Evolutionary conservation across 2,329 filamentous ascomycete species (phyloP), one percentile per base, ranked within the genome.

Genomic region (Didymosphaeria variabile): DNA sequence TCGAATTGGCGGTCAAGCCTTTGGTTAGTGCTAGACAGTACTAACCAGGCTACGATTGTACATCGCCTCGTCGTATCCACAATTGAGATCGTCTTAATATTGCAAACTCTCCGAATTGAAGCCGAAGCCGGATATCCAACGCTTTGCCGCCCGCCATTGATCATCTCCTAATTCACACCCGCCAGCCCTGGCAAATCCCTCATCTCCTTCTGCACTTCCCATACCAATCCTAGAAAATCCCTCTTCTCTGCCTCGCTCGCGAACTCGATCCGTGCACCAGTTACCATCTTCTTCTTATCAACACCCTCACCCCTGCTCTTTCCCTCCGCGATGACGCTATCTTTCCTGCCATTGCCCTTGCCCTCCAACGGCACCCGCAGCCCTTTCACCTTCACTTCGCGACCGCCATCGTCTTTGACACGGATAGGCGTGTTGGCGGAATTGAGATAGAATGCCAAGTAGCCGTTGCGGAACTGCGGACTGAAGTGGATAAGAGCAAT

Each of bases 381-480:
- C 0, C 80, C 81, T 52, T 79, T 82, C 21, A 83, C 70, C 62
- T 80, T 81, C 7, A 82, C 74, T 46, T 75, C 71, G 12, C 69
- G 72, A 5, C 66, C 66, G 0, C 79, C 77, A 5, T 80, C 79
- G 23, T 81, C 79, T 47, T 80, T 80, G 3, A 82, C 73, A 1
- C 72, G 71, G 1, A 83, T 74, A 0, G 78, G 77, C 12, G 76
- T 71, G 3, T 67, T 69, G 1, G 67, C 68, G 4, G 73, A 75
- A 51, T 83, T 83, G 23, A 83, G 70, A 67, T 80, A 82, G 69
- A 82, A 83, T 1, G 78, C 73, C 5, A 82, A 72, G 62, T 81
- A 81, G 0, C 81, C 80, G 6, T 75, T 71, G 21, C 79, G 73
- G 49, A 83, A 83, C 15, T 78, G 77, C 0, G 80, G 78, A 2